Conservation (phyloP, 768 basidiomycete genomes). For the Gymnopilus junonius region DNA sequence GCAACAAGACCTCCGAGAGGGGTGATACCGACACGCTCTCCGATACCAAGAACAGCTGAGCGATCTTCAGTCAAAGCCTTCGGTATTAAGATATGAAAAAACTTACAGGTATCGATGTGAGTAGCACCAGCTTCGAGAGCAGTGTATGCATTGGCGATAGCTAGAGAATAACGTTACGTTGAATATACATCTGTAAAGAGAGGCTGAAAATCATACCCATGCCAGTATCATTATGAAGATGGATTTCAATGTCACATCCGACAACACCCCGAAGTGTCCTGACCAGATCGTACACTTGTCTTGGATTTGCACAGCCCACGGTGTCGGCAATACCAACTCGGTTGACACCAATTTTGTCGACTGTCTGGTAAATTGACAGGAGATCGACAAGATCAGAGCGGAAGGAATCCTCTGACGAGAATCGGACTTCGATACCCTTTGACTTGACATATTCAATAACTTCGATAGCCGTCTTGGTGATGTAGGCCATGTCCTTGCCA, state of each 20-base stretch:
- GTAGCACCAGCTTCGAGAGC: conserved; percentile 99
- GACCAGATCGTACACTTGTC: conserved; percentile 98
- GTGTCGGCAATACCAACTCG: conserved; percentile 99
- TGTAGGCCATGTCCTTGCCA: conserved; percentile 99
- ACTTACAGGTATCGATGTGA: conserved; percentile 94
- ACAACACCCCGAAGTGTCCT: conserved; percentile 96
- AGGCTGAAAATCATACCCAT: conserved; percentile 61
- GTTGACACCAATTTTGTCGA: conserved; percentile 99
- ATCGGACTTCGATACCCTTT: conserved; percentile 99
- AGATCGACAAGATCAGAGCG: conserved; percentile 99
- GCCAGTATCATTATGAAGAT: conserved; percentile 98
- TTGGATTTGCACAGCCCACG: conserved; percentile 97
- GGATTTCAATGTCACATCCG: conserved; percentile 96
- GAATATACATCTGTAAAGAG: not conserved
- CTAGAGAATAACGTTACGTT: conserved; percentile 30
- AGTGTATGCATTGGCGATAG: conserved; percentile 98
- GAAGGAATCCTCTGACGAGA: conserved; percentile 99
- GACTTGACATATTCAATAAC: conserved; percentile 99
- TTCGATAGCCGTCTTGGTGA: conserved; percentile 98
- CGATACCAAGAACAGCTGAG: conserved; percentile 92
- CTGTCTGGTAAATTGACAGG: conserved; percentile 97
- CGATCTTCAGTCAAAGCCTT: not conserved
- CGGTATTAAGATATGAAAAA: not conserved
- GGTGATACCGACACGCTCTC: conserved; percentile 98
- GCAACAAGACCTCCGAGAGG: conserved; percentile 97